These are phyloP conservation scores for Penicillium sp. DNA, from an alignment of 2,329 filamentous ascomycete genomes.

Conservation along the genomic window DNA sequence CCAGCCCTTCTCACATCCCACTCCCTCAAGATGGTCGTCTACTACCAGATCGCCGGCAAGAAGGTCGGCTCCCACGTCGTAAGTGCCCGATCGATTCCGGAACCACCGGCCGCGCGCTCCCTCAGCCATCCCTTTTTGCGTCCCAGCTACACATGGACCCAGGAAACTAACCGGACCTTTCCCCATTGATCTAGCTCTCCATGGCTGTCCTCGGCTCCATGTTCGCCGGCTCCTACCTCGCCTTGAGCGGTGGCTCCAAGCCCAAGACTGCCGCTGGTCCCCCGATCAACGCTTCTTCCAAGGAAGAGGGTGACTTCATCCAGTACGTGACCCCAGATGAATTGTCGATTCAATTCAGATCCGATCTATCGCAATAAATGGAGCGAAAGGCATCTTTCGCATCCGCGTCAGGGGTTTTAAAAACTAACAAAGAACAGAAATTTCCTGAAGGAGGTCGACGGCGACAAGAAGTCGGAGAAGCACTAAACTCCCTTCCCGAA, in stretches of 20 bases:
- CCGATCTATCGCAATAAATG: not conserved
- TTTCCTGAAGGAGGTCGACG: slow-evolving; percentile 51
- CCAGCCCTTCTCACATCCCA: slow-evolving; percentile 20
- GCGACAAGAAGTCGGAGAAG: slow-evolving; percentile 44
- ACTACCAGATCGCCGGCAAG: slow-evolving; percentile 52
- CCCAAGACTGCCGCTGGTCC: slow-evolving; percentile 44
- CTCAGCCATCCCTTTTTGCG: slow-evolving; percentile 23
- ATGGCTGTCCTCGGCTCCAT: slow-evolving; percentile 56
- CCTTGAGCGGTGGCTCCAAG: slow-evolving; percentile 44
- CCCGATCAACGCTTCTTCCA: slow-evolving; percentile 63
- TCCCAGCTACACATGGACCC: slow-evolving; percentile 13
- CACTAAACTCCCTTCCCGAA: slow-evolving; percentile 29
- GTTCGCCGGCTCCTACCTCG: slow-evolving; percentile 48
- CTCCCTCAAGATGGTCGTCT: slow-evolving; percentile 49
- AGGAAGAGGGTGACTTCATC: slow-evolving; percentile 68
- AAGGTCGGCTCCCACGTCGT: slow-evolving; percentile 54
- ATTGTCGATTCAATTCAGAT: not conserved
- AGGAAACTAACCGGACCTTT: slow-evolving; percentile 15
- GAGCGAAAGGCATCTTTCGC: not conserved
- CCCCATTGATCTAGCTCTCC: slow-evolving; percentile 51
- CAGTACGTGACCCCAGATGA: slow-evolving; percentile 50
- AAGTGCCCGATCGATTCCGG: slow-evolving; percentile 29
- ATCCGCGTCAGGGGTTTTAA: not conserved
- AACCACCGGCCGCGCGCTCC: slow-evolving; percentile 3
- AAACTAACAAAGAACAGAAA: slow-evolving; percentile 38